Evolutionary conservation across 2,329 filamentous ascomycete species (phyloP), one percentile per base, ranked within the genome.

Genomic region (Aspergillus brasiliensis): DNA sequence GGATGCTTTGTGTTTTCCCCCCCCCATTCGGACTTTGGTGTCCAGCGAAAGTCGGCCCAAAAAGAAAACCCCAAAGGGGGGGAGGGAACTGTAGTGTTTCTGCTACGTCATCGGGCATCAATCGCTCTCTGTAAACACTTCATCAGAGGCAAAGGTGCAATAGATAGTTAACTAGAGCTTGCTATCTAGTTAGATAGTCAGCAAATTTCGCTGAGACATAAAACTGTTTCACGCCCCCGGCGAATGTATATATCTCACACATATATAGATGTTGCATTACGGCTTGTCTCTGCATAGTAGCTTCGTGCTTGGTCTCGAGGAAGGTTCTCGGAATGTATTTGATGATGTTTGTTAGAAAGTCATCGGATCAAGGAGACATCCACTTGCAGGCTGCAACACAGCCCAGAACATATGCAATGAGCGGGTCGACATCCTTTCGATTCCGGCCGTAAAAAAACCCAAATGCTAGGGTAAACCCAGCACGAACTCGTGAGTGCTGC

Each of bases 101-200:
- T 27, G 60, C 62, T 68, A 64, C 66, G 60, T 66, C 65, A 65
- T 68, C 60, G 65, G 66, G 66, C 66, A 67, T 56, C 63, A 67
- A 66, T 52, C 46, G 31, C 44, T 47, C 44, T 47, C 38, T 51
- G 48, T 49, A 59, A 47, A 25, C 42, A 62, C 56, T 21, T 51
- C 48, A 48, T 51, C 48, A 48, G 44, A 48, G 13, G 57, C 53
- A 59, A 34, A 57, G 19, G 58, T 56, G 60, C n/a, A 28, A 34
- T 47, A 56, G 54, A 47, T 37, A 19, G n/a, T n/a, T n/a, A n/a
- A n/a, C n/a, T n/a, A n/a, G 44, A 42, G 10, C 54, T 47, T 46
- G 42, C 56, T 38, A 51, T 61, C 31, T 19, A 49, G 27, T 44
- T 51, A 51, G 17, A 38, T 19, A 49, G 27, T 44, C 54, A 51